phyloP scores from a whole-genome alignment of 495 filamentous ascomycete species.

The Melanomma pulvis-pyrius region DNA sequence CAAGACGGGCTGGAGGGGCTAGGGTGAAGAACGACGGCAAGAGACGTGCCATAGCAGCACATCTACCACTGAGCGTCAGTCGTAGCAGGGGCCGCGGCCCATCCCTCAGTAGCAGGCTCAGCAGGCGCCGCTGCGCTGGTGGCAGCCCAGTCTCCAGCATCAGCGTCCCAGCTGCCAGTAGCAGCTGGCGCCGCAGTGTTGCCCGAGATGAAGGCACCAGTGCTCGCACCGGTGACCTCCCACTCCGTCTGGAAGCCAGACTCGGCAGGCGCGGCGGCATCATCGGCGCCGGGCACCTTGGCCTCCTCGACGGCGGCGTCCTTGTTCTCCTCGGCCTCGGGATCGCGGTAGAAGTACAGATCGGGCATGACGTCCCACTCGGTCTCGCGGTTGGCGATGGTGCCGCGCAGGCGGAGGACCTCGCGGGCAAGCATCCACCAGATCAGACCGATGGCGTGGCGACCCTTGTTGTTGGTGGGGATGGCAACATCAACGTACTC shows the following conservation, averaged over 20 bases:
- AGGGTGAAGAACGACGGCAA: too few relatives aligned
- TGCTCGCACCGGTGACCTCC: conserved; percentile 67
- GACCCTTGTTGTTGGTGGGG: conserved; percentile 99
- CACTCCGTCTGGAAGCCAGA: conserved; percentile 77
- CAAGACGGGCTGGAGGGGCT: background rate
- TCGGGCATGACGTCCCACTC: conserved; percentile 99
- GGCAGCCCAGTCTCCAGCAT: conserved; percentile 71
- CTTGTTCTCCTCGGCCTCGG: conserved; percentile 97
- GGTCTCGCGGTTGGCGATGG: conserved; percentile 86
- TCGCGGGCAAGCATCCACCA: conserved; percentile 99
- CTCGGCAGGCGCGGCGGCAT: conserved; percentile 79
- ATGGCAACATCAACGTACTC: conserved; percentile 99
- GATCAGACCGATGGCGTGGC: conserved; percentile 94
- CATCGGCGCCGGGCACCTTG: conserved; percentile 76
- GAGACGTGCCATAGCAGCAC: background rate
- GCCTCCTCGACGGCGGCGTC: conserved; percentile 58
- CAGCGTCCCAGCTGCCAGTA: conserved; percentile 74
- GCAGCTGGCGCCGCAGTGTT: conserved; percentile 55
- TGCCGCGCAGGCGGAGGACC: conserved; percentile 97
- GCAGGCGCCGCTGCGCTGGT: conserved; percentile 51
- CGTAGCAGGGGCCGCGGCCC: conserved; percentile 48
- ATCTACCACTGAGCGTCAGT: conserved; percentile 61
- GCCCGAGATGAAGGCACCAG: conserved; percentile 64
- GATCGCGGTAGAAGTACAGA: conserved; percentile 99
- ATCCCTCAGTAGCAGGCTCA: conserved; percentile 40